Percentiles rank a stretch among this genome's conserved stretches.
phyloP scores from a whole-genome alignment of 176 grass and related monocot genomes.

The Phoenix roebelenii region DNA sequence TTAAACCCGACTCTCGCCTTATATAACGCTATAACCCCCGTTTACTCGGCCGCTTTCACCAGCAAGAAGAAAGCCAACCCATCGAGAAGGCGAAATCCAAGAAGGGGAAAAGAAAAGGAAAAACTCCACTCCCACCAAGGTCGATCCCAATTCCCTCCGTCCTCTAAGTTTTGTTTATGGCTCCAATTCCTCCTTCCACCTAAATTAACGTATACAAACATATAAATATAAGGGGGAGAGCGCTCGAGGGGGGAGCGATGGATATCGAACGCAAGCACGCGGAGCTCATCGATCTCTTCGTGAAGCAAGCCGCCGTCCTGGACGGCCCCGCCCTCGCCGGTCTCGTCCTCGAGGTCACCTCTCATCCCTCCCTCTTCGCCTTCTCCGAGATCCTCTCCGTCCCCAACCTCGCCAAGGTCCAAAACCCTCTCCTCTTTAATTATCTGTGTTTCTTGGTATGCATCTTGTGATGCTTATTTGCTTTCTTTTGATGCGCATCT shows the following conservation, averaged over 20 bases:
- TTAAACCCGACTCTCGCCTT: too few relatives aligned
- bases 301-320: slow-evolving; percentile 52
- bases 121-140: too few relatives aligned
- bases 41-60: too few relatives aligned
- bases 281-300: slow-evolving; percentile 91
- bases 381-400: slow-evolving; percentile 96
- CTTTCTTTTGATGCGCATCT: not conserved
- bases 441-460: not conserved
- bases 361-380: slow-evolving; percentile 85
- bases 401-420: slow-evolving; percentile 66
- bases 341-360: slow-evolving; percentile 83
- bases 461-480: not conserved
- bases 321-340: slow-evolving; percentile 54
- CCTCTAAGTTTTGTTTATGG: too few relatives aligned
- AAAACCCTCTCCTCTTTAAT: not conserved
- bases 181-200: too few relatives aligned
- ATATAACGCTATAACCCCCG: too few relatives aligned
- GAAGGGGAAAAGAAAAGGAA: too few relatives aligned
- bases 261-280: slow-evolving; percentile 75
- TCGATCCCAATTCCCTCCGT: too few relatives aligned
- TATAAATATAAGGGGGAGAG: too few relatives aligned
- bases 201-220: too few relatives aligned
- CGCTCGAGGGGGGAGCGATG: slow-evolving; percentile 29
- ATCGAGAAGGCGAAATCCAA: too few relatives aligned
- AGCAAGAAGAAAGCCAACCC: too few relatives aligned